Evolutionary conservation across 2,329 filamentous ascomycete genomes (phyloP).

Genomic region (Didymella keratinophila): DNA sequence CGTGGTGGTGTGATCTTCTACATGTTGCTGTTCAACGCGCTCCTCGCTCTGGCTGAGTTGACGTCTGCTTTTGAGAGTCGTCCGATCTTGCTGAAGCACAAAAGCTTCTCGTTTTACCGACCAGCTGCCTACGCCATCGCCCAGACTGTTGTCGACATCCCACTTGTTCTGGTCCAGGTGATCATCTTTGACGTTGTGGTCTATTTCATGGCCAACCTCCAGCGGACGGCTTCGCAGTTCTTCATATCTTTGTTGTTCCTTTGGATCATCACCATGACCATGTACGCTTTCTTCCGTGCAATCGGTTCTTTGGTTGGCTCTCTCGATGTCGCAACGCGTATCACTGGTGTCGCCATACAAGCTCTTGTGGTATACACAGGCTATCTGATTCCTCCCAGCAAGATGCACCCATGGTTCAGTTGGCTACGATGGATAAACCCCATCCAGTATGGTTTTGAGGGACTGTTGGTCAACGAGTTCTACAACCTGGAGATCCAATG

Average conservation of each 20-base stretch:
- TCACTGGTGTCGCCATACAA: slow-evolving; percentile 53
- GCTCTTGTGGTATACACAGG: slow-evolving; percentile 52
- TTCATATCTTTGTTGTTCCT: slow-evolving; percentile 71
- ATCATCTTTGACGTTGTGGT: slow-evolving; percentile 67
- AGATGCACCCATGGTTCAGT: slow-evolving; percentile 53
- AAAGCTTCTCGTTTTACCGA: slow-evolving; percentile 73
- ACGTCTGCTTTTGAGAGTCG: slow-evolving; percentile 68
- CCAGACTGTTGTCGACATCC: slow-evolving; percentile 65
- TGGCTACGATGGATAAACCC: slow-evolving; percentile 60
- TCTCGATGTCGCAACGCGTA: slow-evolving; percentile 49
- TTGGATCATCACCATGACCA: slow-evolving; percentile 60
- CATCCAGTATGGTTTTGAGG: slow-evolving; percentile 74
- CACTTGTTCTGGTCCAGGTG: slow-evolving; percentile 65
- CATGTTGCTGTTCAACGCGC: slow-evolving; percentile 68
- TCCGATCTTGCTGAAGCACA: slow-evolving; percentile 74
- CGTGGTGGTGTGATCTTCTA: slow-evolving; percentile 69
- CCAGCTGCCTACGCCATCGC: slow-evolving; percentile 67
- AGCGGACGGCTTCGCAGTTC: slow-evolving; percentile 66
- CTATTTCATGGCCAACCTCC: slow-evolving; percentile 68
- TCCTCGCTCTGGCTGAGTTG: slow-evolving; percentile 68
- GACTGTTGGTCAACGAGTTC: slow-evolving; percentile 75
- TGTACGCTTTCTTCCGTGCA: slow-evolving; percentile 53
- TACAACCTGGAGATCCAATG: slow-evolving; percentile 65
- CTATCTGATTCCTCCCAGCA: slow-evolving; percentile 50
- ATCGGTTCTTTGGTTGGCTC: slow-evolving; percentile 48